A percentile compares a stretch with the other conserved stretches of the same genome.
Evolutionary conservation across 164 flowering plant genomes (phyloP).

Genomic region (Santalum album): DNA sequence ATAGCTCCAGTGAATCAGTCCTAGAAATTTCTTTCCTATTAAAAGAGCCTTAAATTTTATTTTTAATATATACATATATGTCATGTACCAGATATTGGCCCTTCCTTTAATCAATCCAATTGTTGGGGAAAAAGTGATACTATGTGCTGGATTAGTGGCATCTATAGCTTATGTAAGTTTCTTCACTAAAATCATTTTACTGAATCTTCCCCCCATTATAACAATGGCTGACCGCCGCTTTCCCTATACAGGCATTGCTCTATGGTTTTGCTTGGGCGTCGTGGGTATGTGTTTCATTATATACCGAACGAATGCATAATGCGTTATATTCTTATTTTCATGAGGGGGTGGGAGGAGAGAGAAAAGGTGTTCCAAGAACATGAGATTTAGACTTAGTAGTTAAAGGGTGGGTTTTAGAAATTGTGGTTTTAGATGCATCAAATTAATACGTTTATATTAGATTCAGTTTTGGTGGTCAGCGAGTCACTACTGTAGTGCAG

Average conservation of each 20-base stretch:
- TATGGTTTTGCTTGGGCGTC: slow-evolving; percentile 90
- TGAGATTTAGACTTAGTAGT: too few relatives aligned
- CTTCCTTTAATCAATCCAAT: slow-evolving; percentile 72
- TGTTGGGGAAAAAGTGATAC: slow-evolving; percentile 61
- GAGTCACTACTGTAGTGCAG: slow-evolving; percentile 25
- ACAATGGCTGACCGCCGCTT: not conserved
- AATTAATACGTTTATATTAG: too few relatives aligned
- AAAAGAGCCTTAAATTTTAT: not conserved
- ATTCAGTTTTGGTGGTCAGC: too few relatives aligned
- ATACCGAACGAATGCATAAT: too few relatives aligned
- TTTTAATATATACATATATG: slow-evolving; percentile 3
- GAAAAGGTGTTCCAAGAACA: too few relatives aligned
- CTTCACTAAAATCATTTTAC: not conserved
- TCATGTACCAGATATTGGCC: slow-evolving; percentile 57
- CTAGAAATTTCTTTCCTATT: too few relatives aligned
- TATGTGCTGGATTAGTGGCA: slow-evolving; percentile 49
- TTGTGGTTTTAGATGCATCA: too few relatives aligned
- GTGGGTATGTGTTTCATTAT: slow-evolving; percentile 77
- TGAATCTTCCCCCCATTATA: not conserved
- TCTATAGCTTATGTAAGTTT: slow-evolving; percentile 71
- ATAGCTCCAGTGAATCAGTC: too few relatives aligned
- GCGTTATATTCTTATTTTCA: too few relatives aligned
- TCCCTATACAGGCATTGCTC: slow-evolving; percentile 49
- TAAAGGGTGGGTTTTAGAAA: too few relatives aligned
- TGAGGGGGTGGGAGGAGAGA: too few relatives aligned